Evolutionary conservation across 2,329 filamentous ascomycete genomes (phyloP).

Genomic region (Elsinoe necatrix): DNA sequence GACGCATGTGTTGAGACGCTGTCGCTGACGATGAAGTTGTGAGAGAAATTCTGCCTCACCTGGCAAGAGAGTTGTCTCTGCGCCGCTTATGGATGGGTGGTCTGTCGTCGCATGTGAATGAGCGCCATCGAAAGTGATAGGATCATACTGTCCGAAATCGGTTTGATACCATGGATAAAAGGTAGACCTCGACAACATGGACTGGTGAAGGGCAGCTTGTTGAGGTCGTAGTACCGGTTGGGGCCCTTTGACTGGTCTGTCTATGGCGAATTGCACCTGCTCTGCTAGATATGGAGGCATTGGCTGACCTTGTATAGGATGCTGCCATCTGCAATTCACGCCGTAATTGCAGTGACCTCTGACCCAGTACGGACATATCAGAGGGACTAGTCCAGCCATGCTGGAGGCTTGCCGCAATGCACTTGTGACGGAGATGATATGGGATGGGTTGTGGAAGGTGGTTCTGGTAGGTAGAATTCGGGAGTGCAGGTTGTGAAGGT

Average conservation of each 20-base stretch:
- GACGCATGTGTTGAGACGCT: neutral
- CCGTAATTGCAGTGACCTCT: slow-evolving; percentile 6
- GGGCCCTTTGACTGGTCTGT: neutral
- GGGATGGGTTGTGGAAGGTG: too few species aligned
- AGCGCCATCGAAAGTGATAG: neutral
- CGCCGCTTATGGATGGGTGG: neutral
- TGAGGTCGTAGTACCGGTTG: neutral
- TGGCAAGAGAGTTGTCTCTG: neutral
- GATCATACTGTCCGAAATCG: neutral
- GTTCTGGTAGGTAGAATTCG: neutral
- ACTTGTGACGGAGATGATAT: neutral
- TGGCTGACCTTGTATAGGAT: neutral
- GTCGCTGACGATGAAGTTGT: neutral
- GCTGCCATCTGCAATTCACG: neutral
- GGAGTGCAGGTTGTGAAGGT: neutral
- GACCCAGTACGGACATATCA: neutral
- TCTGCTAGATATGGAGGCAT: slow-evolving; percentile 1
- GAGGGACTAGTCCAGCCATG: neutral
- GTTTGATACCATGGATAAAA: neutral
- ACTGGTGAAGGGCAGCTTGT: neutral
- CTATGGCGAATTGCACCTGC: neutral
- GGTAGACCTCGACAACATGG: too few species aligned
- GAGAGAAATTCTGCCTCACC: neutral
- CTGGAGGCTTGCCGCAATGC: neutral
- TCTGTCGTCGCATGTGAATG: neutral